These are phyloP conservation scores for Sanguinoderma infundibulare DNA, from an alignment of 1,284 basidiomycete genomes.

Conservation along the genomic window DNA sequence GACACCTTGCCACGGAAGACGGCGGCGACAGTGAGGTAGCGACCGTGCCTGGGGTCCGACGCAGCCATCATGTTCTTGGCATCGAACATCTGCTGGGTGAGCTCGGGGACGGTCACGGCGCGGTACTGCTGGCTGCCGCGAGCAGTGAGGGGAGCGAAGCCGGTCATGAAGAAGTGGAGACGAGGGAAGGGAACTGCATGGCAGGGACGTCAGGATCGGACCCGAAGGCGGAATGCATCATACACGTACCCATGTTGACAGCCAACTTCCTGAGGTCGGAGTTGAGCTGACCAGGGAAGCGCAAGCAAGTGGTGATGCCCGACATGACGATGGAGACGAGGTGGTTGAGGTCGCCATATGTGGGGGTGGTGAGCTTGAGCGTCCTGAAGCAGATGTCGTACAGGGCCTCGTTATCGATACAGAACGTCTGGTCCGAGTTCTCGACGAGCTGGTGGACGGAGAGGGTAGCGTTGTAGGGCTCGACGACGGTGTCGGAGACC, in stretches of 20 bases:
- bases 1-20: conserved; percentile 99
- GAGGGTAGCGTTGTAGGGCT: conserved; percentile 96
- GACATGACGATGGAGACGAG: conserved; percentile 98
- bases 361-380: conserved; percentile 91
- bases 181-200: conserved; percentile 90
- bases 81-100: conserved; percentile 99
- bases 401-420: conserved; percentile 97
- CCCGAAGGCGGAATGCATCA: background rate
- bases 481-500: conserved; percentile 97
- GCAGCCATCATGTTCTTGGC: conserved; percentile 99
- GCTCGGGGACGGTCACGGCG: conserved; percentile 93
- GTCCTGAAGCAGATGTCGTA: conserved; percentile 99
- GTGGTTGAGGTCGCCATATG: conserved; percentile 97
- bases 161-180: conserved; percentile 99
- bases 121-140: conserved; percentile 94
- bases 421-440: conserved; percentile 96
- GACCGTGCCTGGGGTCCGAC: conserved; percentile 92
- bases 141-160: conserved; percentile 94
- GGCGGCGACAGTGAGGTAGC: conserved; percentile 93
- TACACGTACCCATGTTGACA: conserved; percentile 92
- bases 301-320: conserved; percentile 93
- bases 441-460: conserved; percentile 96
- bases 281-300: conserved; percentile 99
- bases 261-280: conserved; percentile 97
- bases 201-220: background rate